Conservation (phyloP, 75 land plant species). For the Chamaecyparis obtusa region DNA sequence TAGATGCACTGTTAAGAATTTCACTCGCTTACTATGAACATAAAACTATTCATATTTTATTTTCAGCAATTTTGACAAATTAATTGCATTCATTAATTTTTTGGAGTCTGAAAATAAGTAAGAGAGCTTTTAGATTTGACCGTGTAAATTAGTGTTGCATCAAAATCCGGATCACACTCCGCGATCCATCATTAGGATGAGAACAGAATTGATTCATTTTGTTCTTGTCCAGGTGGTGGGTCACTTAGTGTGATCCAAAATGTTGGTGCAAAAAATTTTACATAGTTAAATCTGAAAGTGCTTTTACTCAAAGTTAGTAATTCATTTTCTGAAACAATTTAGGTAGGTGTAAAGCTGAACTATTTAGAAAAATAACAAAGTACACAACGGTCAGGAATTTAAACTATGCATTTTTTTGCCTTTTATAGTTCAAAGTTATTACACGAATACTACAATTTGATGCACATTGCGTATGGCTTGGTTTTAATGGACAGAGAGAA, state of each 20-base stretch:
- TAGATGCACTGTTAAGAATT: not conserved
- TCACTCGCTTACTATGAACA: not conserved
- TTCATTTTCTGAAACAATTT: not conserved
- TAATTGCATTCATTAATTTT: not conserved
- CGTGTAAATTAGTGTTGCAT: too few species aligned
- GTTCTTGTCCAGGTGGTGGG: too few species aligned
- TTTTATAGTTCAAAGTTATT: not conserved
- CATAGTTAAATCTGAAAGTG: too few species aligned
- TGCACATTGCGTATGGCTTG: not conserved
- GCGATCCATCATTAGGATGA: too few species aligned
- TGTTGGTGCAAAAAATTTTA: too few species aligned
- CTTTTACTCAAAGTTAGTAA: not conserved
- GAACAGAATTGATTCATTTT: too few species aligned
- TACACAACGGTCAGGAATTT: not conserved
- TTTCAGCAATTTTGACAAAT: not conserved
- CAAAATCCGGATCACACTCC: too few species aligned
- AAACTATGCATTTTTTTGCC: not conserved
- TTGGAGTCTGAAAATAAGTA: not conserved
- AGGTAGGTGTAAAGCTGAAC: not conserved
- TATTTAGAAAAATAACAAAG: not conserved
- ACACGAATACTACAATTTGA: not conserved
- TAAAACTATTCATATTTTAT: not conserved
- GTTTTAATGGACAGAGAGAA: constrained; percentile 29
- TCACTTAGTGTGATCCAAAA: too few species aligned
- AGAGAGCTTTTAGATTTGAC: too few species aligned